A percentile compares a stretch with the other conserved stretches of the same genome.
These are phyloP conservation scores for Tuber magnatum DNA, from an alignment of 495 filamentous ascomycete species.

Conservation along the genomic window DNA sequence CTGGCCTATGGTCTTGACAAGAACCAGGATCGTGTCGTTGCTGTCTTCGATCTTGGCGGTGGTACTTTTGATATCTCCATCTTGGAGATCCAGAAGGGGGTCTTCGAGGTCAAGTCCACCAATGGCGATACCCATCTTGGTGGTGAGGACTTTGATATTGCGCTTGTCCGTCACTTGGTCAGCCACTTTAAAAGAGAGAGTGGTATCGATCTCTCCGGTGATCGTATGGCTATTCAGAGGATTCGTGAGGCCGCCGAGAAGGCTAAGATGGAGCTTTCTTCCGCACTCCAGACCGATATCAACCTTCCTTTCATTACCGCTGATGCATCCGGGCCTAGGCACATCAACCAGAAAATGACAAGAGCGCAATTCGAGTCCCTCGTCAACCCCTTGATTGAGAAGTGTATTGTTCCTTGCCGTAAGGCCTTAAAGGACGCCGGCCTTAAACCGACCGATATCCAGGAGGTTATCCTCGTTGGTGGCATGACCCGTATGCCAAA, in stretches of 20 bases:
- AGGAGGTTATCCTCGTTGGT: conserved; percentile 97
- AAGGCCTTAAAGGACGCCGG: conserved; percentile 97
- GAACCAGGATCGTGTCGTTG: conserved; percentile 80
- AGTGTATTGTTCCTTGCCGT: conserved; percentile 84
- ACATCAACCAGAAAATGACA: conserved; percentile 94
- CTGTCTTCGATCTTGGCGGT: conserved; percentile 96
- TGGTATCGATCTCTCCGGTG: conserved; percentile 78
- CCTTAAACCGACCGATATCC: conserved; percentile 88
- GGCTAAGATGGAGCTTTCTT: conserved; percentile 99
- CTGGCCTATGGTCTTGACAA: conserved; percentile 94
- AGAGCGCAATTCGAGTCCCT: conserved; percentile 86
- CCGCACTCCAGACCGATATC: conserved; percentile 93
- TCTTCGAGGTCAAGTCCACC: conserved; percentile 98
- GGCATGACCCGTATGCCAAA: conserved; percentile 99
- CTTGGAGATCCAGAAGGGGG: conserved; percentile 93
- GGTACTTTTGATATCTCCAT: conserved; percentile 99
- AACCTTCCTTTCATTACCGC: conserved; percentile 99
- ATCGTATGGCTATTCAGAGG: conserved; percentile 98
- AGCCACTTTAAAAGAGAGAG: conserved; percentile 94
- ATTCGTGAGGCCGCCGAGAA: conserved; percentile 99
- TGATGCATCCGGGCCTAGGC: conserved; percentile 86
- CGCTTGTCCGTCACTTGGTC: conserved; percentile 88
- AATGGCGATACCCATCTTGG: conserved; percentile 97
- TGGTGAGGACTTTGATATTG: conserved; percentile 98
- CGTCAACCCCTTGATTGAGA: conserved; percentile 81